Evolutionary conservation across 2,329 filamentous ascomycete species (phyloP), one percentile per base, ranked within the genome.

Genomic region (Drechslera avenae): DNA sequence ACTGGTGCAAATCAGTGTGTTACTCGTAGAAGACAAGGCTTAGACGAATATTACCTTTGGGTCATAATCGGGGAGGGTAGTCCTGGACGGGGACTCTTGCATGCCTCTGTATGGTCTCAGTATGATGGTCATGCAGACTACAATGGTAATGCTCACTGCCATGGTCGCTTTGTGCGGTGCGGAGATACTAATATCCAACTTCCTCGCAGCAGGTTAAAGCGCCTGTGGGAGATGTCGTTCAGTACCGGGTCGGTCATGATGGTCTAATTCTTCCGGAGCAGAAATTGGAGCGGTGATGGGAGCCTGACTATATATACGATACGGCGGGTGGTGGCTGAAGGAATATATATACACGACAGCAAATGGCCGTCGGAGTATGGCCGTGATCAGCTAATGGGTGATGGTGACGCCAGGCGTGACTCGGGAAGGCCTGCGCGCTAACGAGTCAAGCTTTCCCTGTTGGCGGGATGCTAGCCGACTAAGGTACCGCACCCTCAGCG

Each of bases 161-260:
- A 99, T 68, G 94, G 94, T 59, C 94, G 84, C 83, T 97, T 97
- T 45, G 92, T 97, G 47, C 94, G 83, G 75, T 99, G 94, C 54
- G 94, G 94, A 13, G 94, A 97, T 12, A 99, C 94, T 31, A 99
- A 83, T 54, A 99, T 83, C 88, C 92, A 96, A 56, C 88, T 91
- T 55, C 90, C 91, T 60, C 90, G 88, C 56, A 99, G 81, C 45
- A 91, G 90, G 73, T 99, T 99, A 75, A 89, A 97, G 72, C 94
- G 88, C 66, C 94, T 83, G 73, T 99, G 94, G 34, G 94, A 99
- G 56, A 73, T 97, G 74, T 99, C 93, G 79, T 97, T 87, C 42
- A 99, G 86, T 46, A 81, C 75, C 14, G 75, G 74, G 54, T 80
- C 76, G 16, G 76, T 69, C 78, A 81, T 80, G 57, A 43, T 56